Evolutionary conservation across 78 protist species (phyloP), one percentile per base, ranked within the genome.

Genomic region (Dictyostelium brefeldianum): DNA sequence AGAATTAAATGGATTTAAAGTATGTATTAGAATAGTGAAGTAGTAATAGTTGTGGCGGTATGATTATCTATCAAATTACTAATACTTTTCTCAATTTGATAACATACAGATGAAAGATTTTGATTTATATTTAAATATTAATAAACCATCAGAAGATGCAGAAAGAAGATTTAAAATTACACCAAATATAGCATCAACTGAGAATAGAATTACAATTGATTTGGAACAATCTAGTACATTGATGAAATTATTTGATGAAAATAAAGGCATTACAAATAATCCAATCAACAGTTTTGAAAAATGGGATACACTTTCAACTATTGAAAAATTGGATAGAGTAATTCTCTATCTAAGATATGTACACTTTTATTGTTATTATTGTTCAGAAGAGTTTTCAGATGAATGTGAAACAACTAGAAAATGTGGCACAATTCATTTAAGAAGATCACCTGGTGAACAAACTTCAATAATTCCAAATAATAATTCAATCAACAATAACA

Each of bases 101-200:
- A 15, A 1, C 18, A 53, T 65, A 17, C 64, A 87, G 93, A 87
- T 87, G 93, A 74, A 69, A 77, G 93, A 87, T 51, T 87, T 87
- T 31, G 93, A 87, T 59, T 62, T 87, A 48, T 65, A 36, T 74
- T 77, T 87, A 36, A 77, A 53, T n/a, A 77, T 87, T n/a, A 87
- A 87, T 51, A 87, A 87, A 51, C 93, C 81, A 64, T 67, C 81
- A 31, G 83, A 54, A 9, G 93, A 87, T 65, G 73, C 93, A 77
- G 83, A 87, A 80, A 87, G 81, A 77, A 87, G 81, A 62, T 87
- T 77, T 87, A 87, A 80, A 56, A 87, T 77, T n/a, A 78, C 93
- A 50, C 93, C 93, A 77, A 47, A 48, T 80, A 87, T 87, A n/a
- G 93, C 93, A 59, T 87, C 93, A n/a, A 87, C 85, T 15, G 93